Evolutionary conservation across 768 basidiomycete genomes (phyloP), one percentile per base, ranked within the genome.

Genomic region (Omphalotus guepiniiformis): DNA sequence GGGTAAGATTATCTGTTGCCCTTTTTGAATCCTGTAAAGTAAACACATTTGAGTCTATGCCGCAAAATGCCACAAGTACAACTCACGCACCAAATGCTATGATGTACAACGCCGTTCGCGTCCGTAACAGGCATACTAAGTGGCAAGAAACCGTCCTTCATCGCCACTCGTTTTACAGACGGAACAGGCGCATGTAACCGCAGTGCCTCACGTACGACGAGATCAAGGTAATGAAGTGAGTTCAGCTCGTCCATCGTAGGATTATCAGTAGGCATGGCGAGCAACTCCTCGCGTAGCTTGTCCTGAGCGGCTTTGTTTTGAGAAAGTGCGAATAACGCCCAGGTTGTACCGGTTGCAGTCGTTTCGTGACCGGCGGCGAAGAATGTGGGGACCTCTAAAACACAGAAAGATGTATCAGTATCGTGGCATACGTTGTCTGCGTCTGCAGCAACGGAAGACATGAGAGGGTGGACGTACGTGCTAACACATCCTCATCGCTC

Each of bases 191-290:
- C 47, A 50, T 85, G 70, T 1, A 82, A 39, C 0, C 84, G 74
- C 48, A 86, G 60, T 0, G 73, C 76, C 62, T 87, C 85, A 11
- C 76, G 73, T 1, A 83, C 70, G 8, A 85, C 74, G 16, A 66
- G 68, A 50, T 88, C 88, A 18, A 91, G 78, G 55, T 85, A 88
- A 0, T 82, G 75, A 4, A 91, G 67, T 3, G 74, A 68, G 47
- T 77, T 75, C 1, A 90, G 71, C 28, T 82, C 75, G 28, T 89
- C 86, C 80, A 88, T 86, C 3, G 74, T 71, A 3, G 85, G 85
- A 1, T 64, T 75, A 8, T 85, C 79, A 0, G 77, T 79, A 1
- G 68, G 55, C 11, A 83, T 65, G 0, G 64, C 57, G 7, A 76
- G 62, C 2, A 84, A 65, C 55, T 89, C 85, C 1, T 76, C 69